Evolutionary conservation across 2,329 filamentous ascomycete genomes (phyloP), one percentile per base, ranked within the genome.

Genomic region (Cladosporium phlei): DNA sequence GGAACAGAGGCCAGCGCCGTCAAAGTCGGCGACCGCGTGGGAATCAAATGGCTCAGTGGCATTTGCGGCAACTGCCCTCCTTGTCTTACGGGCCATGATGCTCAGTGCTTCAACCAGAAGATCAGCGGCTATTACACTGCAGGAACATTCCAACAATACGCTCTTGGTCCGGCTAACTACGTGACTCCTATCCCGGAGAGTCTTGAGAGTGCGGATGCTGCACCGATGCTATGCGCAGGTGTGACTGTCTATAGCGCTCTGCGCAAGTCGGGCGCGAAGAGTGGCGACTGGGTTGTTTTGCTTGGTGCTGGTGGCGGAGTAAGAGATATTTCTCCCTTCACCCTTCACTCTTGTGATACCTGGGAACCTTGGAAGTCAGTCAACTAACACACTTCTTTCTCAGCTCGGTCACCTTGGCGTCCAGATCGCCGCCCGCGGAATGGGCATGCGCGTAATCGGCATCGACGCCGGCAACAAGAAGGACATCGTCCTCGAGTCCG

Each of bases 141-240:
- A 0, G 83, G 83, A 28, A 86, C 82, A n/a, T 86, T 86, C 61
- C 83, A 86, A 60, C 80, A 85, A 66, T 86, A 85, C 58, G 76
- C 76, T 14, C 60, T 83, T 12, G 76, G 74, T 0, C 79, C 80
- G 8, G 82, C 82, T 3, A 75, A 77, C 65, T 86, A 86, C 61
- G 82, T 85, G 2, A 86, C 83, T 0, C 80, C 80, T 2, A 85
- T 86, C 54, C 83, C 83, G 2, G 80, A 83, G 4, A 66, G 62
- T 3, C 65, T 86, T 14, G 64, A 72, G 32, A 80, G 77, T 8
- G 80, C 77, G 40, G 70, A 72, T 19, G 83, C 83, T 0, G 83
- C 83, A 2, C 83, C 82, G 1, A 74, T 86, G 68, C 48, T 56
- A 14, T 86, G 82, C 63, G 82, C 80, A 11, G 83, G 82, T 21